phyloP scores from a whole-genome alignment of 345 rosid species.

The Clausena lansium region DNA sequence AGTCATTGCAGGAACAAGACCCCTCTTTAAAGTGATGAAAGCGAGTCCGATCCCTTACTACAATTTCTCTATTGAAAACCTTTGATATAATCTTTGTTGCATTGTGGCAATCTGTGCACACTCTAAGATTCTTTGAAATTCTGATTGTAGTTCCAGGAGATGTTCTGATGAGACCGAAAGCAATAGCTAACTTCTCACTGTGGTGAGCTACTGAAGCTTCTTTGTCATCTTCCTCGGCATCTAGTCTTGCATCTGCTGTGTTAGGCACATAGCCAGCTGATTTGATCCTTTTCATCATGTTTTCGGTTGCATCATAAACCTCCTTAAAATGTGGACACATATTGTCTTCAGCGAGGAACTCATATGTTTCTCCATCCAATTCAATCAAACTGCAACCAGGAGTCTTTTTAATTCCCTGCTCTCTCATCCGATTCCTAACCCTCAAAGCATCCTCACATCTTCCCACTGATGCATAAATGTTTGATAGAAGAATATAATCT shows the following conservation, averaged over 20 bases:
- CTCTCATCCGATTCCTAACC: conserved; percentile 36
- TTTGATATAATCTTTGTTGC: conserved; percentile 33
- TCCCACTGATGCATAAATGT: conserved; percentile 36
- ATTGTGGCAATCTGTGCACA: conserved; percentile 42
- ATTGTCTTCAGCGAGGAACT: conserved; percentile 29
- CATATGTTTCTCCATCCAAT: conserved; percentile 29
- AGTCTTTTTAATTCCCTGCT: conserved; percentile 31
- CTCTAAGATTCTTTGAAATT: conserved; percentile 37
- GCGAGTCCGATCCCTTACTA: conserved; percentile 37
- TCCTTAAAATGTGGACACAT: conserved; percentile 11
- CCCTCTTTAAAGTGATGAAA: conserved; percentile 46
- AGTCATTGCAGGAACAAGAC: conserved; percentile 41
- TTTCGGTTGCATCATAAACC: conserved; percentile 24
- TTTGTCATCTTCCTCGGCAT: conserved; percentile 39
- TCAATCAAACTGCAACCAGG: conserved; percentile 36
- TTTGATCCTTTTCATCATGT: conserved; percentile 27
- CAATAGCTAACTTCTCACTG: conserved; percentile 47
- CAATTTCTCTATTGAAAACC: conserved; percentile 34
- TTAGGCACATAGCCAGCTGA: conserved; percentile 38
- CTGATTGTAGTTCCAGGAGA: conserved; percentile 40
- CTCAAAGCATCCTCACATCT: conserved; percentile 34
- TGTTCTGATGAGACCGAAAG: conserved; percentile 36
- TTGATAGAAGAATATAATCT: conserved; percentile 38
- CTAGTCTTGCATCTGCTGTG: conserved; percentile 28
- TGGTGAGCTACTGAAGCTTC: conserved; percentile 44